Base-by-base conservation (phyloP, 148 eudicot species). In the Chenopodium berlandieri region DNA sequence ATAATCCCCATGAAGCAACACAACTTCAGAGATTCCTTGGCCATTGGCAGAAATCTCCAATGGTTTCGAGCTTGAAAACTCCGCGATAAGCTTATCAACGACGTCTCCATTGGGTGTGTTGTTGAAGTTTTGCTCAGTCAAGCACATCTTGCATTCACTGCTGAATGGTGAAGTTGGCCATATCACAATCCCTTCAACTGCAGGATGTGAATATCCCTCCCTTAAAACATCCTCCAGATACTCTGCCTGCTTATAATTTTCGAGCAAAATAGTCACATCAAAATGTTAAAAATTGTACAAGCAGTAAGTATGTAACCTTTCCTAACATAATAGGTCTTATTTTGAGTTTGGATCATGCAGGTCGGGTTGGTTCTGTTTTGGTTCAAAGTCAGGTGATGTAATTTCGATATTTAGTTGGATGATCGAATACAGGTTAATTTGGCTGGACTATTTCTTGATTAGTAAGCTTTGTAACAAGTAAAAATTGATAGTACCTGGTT, bases 31-130 rank as follows among this genome's bases (percentile, higher is more conserved):
- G 12, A 79, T 32, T 23, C 93, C 93, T 73, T 80, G 76, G 7
- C 50, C 65, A 71, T 86, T 76, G 0, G 89, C 80, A 0, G 68
- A 65, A 12, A 84, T 81, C 52, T 83, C 83, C 13, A 87, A 22
- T 32, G 80, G 19, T 65, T 83, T 73, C 1, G 86, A 77, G 31
- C 78, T 86, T 90, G 88, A 85, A 47, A 76, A 56, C 22, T 85
- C 89, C 9, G 76, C 62, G 8, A 85, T 78, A 20, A 92, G 54
- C 62, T 86, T 89, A 78, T 93, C 97, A 0, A 93, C 94, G 0
- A 85, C 91, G 48, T 91, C 91, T 22, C 97, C 97, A 9, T 81
- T 83, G 1, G 87, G 86, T 17, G 90, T 84, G 84, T 93, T 91
- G 1, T 78, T 84, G 83, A 91, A 91, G 32, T 87, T 75, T 7